phyloP scores from a whole-genome alignment of 371 early-diverging fungal species.

The Syncephalastrum sp. region DNA sequence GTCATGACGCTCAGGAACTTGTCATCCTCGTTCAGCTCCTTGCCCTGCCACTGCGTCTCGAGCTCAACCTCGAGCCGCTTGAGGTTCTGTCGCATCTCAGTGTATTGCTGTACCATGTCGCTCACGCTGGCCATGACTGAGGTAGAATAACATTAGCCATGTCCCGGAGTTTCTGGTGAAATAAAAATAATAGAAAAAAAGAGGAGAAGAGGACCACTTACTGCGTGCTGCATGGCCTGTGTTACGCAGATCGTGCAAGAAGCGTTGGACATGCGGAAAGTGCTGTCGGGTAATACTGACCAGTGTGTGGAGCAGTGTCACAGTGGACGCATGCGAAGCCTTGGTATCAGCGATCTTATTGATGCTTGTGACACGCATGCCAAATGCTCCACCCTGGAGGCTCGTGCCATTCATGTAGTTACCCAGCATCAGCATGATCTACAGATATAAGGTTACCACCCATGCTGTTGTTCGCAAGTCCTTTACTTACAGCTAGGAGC shows the following conservation, averaged over 20 bases:
- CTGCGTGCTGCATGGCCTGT: conserved; percentile 30
- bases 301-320: conserved; percentile 44
- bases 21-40: conserved; percentile 29
- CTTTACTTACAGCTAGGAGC: conserved; percentile 26
- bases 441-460: background rate
- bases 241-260: conserved; percentile 34
- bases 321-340: conserved; percentile 34
- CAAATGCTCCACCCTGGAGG: conserved; percentile 56
- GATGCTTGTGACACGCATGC: conserved; percentile 46
- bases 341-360: conserved; percentile 53
- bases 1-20: conserved; percentile 27
- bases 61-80: conserved; percentile 29
- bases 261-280: conserved; percentile 43
- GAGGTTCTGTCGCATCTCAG: conserved; percentile 32
- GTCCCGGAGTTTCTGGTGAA: conserved; percentile 38
- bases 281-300: conserved; percentile 35
- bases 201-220: background rate
- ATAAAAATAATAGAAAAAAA: background rate
- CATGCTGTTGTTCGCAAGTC: conserved; percentile 8
- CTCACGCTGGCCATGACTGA: conserved; percentile 32
- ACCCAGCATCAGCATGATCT: conserved; percentile 45
- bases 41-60: conserved; percentile 30
- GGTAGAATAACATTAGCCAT: conserved; percentile 1
- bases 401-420: conserved; percentile 59
- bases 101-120: conserved; percentile 40